Base-by-base conservation (phyloP, 495 filamentous ascomycete species). In the Cenococcum geophilum region DNA sequence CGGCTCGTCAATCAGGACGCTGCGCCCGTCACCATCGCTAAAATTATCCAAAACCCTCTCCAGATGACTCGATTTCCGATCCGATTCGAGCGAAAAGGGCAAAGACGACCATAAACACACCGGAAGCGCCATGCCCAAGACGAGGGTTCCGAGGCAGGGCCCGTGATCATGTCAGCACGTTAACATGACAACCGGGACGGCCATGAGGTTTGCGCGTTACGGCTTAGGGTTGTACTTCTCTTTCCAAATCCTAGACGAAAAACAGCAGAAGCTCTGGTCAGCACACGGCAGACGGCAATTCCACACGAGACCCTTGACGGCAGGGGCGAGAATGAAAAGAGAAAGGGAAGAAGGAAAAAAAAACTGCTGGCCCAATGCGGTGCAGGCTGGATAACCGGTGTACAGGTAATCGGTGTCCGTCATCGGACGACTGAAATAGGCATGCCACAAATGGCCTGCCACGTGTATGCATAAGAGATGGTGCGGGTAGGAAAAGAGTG, bases 191-290 rank as follows among this genome's bases (percentile, higher is more conserved):
- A 32, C 27, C 27, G 27, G 27, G 27, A 32, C 27, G 27, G 27
- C 27, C 27, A 2, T 6, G 27, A 6, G 27, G 27, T 32, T 32
- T 32, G 27, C 27, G 27, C 6, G 27, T 32, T 58, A 69, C 21
- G 75, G 73, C 71, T 86, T 77, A 63, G 89, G 83, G 70, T 89
- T 83, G 75, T 96, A 96, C 74, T 96, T 96, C 51, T 92, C 89
- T 72, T 96, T 96, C 91, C 91, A 95, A 63, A 96, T 95, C 91
- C 91, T 96, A 51, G 55, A 27, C 18, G 21, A 25, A 42, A 21
- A 18, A 58, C 1, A 32, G 22, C 18, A 22, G 11, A 49, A 49
- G 45, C 49, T 45, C 12, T 45, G 40, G 61, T 68, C 54, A 68
- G 66, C 66, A 64, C 58, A 55, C 60, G 62, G 55, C 20, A 58